Conservation (phyloP, 352 stramenopile genomes). For the Salisapilia sapeloensis region DNA sequence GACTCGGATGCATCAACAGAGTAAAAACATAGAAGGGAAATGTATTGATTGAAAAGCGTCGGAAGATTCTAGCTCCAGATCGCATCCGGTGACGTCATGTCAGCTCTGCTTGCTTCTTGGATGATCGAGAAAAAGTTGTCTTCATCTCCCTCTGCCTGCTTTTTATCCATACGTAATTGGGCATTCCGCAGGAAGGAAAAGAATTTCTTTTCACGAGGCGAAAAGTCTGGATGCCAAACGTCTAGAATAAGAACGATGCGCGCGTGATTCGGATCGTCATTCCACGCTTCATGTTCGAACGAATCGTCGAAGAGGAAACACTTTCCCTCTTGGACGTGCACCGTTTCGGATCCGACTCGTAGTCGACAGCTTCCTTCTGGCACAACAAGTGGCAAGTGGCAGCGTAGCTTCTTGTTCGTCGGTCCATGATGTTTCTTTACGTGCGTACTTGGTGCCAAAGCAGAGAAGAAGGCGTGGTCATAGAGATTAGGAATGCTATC, state of each 20-base stretch:
- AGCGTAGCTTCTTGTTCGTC: conserved; percentile 86
- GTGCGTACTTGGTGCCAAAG: conserved; percentile 59
- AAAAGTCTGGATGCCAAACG: conserved; percentile 92
- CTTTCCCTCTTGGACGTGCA: conserved; percentile 73
- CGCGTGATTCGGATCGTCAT: conserved; percentile 62
- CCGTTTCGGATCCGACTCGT: conserved; percentile 46
- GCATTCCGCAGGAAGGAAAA: conserved; percentile 66
- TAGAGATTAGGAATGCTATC: conserved; percentile 46
- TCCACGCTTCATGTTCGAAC: conserved; percentile 98
- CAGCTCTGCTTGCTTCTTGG: conserved; percentile 20
- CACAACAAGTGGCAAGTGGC: conserved; percentile 76
- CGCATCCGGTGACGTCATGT: conserved; percentile 10
- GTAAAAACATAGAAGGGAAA: no score
- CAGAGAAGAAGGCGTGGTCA: conserved; percentile 79
- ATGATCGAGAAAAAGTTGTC: conserved; percentile 72
- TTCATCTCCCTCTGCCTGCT: conserved; percentile 9
- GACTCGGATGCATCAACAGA: no score
- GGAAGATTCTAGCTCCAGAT: conserved; percentile 24
- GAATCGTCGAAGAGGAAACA: conserved; percentile 97
- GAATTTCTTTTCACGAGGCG: conserved; percentile 73
- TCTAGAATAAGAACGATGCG: conserved; percentile 90
- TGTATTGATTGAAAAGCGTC: conserved; percentile 1
- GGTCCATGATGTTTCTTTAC: conserved; percentile 72
- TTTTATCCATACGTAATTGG: conserved; percentile 39
- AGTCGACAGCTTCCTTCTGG: conserved; percentile 37